Percentiles rank a stretch among this genome's conserved stretches.
phyloP scores from a whole-genome alignment of 331 rosid genomes.

The Quercus phellos region DNA sequence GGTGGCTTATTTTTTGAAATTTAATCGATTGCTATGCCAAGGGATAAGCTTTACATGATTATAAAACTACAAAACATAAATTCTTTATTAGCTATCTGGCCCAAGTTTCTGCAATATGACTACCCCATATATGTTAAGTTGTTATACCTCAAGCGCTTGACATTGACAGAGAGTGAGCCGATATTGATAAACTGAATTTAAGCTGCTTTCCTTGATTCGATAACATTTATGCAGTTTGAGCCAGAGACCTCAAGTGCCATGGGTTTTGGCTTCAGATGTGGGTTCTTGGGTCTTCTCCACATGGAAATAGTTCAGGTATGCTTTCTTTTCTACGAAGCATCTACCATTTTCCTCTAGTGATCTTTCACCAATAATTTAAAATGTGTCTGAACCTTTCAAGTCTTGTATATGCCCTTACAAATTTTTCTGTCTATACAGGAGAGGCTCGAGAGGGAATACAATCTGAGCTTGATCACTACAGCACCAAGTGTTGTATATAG shows the following conservation, averaged over 20 bases:
- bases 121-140: constrained; percentile 3
- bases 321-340: constrained; percentile 3
- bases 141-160: constrained; percentile 4
- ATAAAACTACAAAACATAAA: not conserved
- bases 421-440: constrained; percentile 47
- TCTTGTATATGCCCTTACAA: constrained; percentile 17
- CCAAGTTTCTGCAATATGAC: not conserved
- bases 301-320: constrained; percentile 94
- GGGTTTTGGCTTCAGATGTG: constrained; percentile 99
- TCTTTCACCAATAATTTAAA: constrained; percentile 10
- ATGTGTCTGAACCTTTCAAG: constrained; percentile 8
- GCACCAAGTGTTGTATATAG: constrained; percentile 94
- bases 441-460: constrained; percentile 94
- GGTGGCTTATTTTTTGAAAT: not conserved
- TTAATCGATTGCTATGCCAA: not conserved
- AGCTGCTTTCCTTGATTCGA: constrained; percentile 18
- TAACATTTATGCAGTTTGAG: constrained; percentile 55
- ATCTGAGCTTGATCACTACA: constrained; percentile 81
- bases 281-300: constrained; percentile 88
- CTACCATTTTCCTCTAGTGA: constrained; percentile 11
- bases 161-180: not conserved
- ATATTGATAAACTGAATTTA: constrained; percentile 13
- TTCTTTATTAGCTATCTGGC: constrained; percentile 7
- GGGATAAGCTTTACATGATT: not conserved
- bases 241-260: constrained; percentile 94